Base-by-base conservation (phyloP, 345 rosid genomes). In the Murraya paniculata region DNA sequence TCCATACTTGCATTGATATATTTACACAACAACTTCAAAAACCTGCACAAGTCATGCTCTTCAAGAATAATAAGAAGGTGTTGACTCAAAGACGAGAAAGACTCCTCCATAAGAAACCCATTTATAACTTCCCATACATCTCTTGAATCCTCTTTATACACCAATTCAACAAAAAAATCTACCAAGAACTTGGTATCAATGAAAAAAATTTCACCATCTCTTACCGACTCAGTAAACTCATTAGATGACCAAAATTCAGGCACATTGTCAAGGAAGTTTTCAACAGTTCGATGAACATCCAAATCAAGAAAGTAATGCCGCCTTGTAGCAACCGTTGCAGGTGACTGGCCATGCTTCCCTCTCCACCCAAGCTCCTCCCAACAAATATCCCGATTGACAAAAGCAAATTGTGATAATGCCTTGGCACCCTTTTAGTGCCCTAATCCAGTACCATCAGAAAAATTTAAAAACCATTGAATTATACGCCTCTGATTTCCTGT, bases 341-440 rank as follows among this genome's bases (percentile, higher is more conserved):
- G 99, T 1, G 98, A 96, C 55, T 95, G 99, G 27, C 99, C 99
- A 55, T 95, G 98, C 71, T 92, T 95, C 39, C 99, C 97, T 70
- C 86, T 89, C 99, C 98, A 95, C 73, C 90, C 93, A 68, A 95
- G 97, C 85, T 91, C 99, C 74, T 91, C 99, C 99, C 99, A 95
- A 74, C 99, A 93, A 27, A 90, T 84, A 89, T 95, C 97, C 14
- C 98, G 86, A 78, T 95, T 90, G 6, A 88, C 82, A 79, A 95
- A 95, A 36, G 98, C 92, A 79, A 92, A 95, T 80, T 94, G 93
- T 0, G 96, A 92, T 72, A 95, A 85, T n/a, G 94, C 97, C 84
- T 82, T 95, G 64, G 98, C 97, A 25, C 98, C 98, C 75, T 86
- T 85, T 72, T 84, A 90, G 41, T 93, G 98, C 80, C 85, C 90